Evolutionary conservation across 228 moss, liverwort and hornwort species (phyloP).

Genomic region (Sphagnum magellanicum): DNA sequence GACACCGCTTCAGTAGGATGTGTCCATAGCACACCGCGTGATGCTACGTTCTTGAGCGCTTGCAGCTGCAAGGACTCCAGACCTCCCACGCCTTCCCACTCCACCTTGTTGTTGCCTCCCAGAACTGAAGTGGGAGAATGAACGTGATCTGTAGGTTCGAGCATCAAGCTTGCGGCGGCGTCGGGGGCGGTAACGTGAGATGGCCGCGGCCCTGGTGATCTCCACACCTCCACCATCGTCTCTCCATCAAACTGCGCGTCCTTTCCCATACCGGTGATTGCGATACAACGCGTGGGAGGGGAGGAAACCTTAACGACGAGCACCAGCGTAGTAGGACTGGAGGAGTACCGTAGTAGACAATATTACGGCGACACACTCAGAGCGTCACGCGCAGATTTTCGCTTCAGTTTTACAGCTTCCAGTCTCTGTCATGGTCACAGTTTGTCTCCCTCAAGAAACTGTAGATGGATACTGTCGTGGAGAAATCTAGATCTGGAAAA

Average conservation of each 20-base stretch:
- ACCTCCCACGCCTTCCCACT: conserved; percentile 24
- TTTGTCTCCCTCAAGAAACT: too few species aligned
- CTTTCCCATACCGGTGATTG: conserved; percentile 19
- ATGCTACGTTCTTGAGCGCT: conserved; percentile 24
- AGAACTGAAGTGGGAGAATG: conserved; percentile 1
- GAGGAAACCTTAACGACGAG: too few species aligned
- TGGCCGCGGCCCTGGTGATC: conserved; percentile 13
- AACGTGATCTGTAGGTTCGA: conserved; percentile 9
- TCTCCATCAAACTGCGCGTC: conserved; percentile 26
- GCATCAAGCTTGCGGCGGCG: conserved; percentile 7
- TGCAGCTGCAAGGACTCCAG: conserved; percentile 26
- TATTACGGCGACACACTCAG: too few species aligned
- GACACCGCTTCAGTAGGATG: conserved; percentile 19
- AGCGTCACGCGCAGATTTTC: too few species aligned
- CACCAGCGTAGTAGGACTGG: too few species aligned
- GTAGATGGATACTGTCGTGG: too few species aligned
- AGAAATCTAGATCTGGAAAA: too few species aligned
- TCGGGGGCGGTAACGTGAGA: background rate
- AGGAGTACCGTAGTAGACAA: too few species aligned
- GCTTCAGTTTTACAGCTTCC: too few species aligned
- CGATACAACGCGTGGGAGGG: background rate
- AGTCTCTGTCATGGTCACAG: too few species aligned
- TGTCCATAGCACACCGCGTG: conserved; percentile 29
- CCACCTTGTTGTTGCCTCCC: conserved; percentile 4
- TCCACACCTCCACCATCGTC: conserved; percentile 34